A percentile compares a stretch with the other conserved stretches of the same genome.
Conservation (phyloP, 176 grass and related monocot genomes). For the sorghum (Sorghum bicolor) region DNA sequence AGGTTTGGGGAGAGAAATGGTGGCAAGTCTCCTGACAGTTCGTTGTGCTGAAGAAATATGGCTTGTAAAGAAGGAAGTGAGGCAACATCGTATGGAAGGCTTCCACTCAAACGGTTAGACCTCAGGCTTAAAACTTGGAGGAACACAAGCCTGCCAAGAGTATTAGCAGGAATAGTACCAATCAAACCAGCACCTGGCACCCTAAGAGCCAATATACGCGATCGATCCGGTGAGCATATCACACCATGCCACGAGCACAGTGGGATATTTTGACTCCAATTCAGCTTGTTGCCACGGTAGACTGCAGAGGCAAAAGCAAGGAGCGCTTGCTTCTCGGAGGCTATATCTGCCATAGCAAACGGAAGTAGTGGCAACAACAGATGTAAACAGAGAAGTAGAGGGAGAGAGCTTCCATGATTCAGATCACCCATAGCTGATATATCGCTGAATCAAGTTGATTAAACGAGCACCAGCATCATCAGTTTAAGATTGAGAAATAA, state of each 20-base stretch:
- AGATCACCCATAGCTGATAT: conserved; percentile 35
- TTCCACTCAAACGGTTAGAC: conserved; percentile 73
- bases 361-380: conserved; percentile 46
- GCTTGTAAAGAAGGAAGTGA: conserved; percentile 72
- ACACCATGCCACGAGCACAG: conserved; percentile 94
- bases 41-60: conserved; percentile 89
- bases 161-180: conserved; percentile 75
- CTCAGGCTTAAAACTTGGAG: conserved; percentile 86
- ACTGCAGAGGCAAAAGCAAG: conserved; percentile 69
- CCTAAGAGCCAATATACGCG: conserved; percentile 57
- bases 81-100: conserved; percentile 62
- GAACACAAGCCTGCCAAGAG: conserved; percentile 68
- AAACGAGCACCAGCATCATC: conserved; percentile 12
- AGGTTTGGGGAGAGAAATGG: conserved; percentile 55
- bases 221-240: conserved; percentile 51
- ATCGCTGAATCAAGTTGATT: conserved; percentile 17
- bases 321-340: conserved; percentile 84
- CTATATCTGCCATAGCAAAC: conserved; percentile 41
- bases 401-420: conserved; percentile 13
- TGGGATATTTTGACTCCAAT: conserved; percentile 66
- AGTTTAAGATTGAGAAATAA: not conserved
- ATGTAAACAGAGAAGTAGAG: conserved; percentile 26
- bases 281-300: conserved; percentile 57
- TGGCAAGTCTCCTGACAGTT: conserved; percentile 79
- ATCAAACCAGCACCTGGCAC: conserved; percentile 78